Base-by-base conservation (phyloP, 225 moss, liverwort and hornwort species). In the Antitrichia curtipendula region DNA sequence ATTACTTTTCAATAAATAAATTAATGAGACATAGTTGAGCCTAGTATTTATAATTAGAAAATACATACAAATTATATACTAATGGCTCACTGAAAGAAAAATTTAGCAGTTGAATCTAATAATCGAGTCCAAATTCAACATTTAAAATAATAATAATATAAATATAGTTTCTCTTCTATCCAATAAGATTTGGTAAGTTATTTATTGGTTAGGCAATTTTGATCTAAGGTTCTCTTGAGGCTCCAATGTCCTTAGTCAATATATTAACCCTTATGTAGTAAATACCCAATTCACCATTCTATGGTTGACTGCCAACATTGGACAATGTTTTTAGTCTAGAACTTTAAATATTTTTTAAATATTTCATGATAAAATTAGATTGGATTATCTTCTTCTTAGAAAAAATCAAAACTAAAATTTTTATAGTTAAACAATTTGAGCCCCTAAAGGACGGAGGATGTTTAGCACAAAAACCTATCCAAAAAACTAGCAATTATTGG, bases 171-270 rank as follows among this genome's bases (percentile, higher is more conserved):
- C 23, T 7, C 10, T 6, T 36, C 29, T 3, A 11, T 20, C 3
- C 6, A 66, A n/a, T 11, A 66, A 20, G 66, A 36, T 66, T 66
- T 66, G n/a, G 2, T n/a, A 65, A 65, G 21, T 12, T 66, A n/a
- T 66, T n/a, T 66, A 69, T 40, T 69, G 69, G 13, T 24, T 8
- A 7, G 40, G 13, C 3, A 40, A 40, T 7, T 69, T 13, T 13
- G 0, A 24, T 38, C 0, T 10, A 23, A 40, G 6, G 23, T 38
- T 69, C 1, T 1, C 1, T 38, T 4, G 1, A 40, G 8, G 23
- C 40, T 23, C 4, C 12, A 24, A 8, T 69, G 12, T 13, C 8
- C 24, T 25, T 4, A 69, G 12, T 3, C 7, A 69, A 36, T 69
- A 69, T 4, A 69, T 38, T 40, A 40, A 40, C 2, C 8, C 8